phyloP scores from a whole-genome alignment of 192 early-diverging fungal species.

The Chytriomyces hyalinus region DNA sequence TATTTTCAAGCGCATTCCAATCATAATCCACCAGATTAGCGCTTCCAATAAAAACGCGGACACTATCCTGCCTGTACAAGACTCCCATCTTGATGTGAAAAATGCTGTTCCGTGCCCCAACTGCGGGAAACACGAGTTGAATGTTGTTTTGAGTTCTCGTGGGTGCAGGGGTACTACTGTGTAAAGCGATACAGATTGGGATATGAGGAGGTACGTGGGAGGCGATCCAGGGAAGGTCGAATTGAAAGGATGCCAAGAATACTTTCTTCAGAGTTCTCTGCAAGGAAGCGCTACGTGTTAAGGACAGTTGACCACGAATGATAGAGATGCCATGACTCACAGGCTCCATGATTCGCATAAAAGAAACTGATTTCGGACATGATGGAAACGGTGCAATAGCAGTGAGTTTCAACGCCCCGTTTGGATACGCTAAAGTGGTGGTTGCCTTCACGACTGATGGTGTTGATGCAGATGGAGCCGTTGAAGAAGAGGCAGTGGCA shows the following conservation, averaged over 20 bases:
- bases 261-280: background rate
- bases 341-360: constrained; percentile 2
- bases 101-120: background rate
- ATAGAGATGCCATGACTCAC: background rate
- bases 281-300: background rate
- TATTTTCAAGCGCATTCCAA: constrained; percentile 45
- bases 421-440: background rate
- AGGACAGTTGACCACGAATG: background rate
- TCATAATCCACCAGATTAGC: constrained; percentile 49
- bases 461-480: background rate
- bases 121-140: constrained; percentile 22
- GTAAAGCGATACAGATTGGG: constrained; percentile 18
- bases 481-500: background rate
- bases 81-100: constrained; percentile 46
- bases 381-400: background rate
- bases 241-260: constrained; percentile 28
- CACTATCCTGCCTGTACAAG: constrained; percentile 26
- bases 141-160: constrained; percentile 27
- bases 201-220: constrained; percentile 21
- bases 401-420: background rate
- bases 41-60: constrained; percentile 39
- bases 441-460: background rate
- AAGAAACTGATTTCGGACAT: background rate
- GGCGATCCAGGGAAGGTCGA: constrained; percentile 27
- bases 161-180: constrained; percentile 3